Evolutionary conservation across 352 stramenopile genomes (phyloP).

Genomic region (Pythium dissimile): DNA sequence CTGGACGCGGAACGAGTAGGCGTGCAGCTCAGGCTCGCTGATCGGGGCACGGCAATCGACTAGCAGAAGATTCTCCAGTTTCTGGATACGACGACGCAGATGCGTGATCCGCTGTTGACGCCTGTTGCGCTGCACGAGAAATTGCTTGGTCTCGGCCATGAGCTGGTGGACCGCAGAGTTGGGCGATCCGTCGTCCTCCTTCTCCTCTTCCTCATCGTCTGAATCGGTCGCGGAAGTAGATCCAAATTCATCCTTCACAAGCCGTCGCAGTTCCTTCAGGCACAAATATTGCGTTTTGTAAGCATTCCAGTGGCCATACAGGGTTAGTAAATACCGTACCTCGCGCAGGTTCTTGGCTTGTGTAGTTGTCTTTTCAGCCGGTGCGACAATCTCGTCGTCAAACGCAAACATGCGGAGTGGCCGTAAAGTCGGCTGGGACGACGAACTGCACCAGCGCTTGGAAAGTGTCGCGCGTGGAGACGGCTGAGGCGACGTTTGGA

Average conservation of each 20-base stretch:
- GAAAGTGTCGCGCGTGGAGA: not conserved
- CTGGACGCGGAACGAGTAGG: constrained; percentile 29
- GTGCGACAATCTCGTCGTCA: constrained; percentile 6
- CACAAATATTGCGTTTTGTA: too few relatives aligned
- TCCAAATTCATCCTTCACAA: constrained; percentile 13
- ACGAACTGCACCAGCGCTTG: not conserved
- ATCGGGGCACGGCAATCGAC: constrained; percentile 25
- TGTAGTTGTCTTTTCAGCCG: constrained; percentile 6
- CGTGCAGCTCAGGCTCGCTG: constrained; percentile 12
- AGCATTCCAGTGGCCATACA: not conserved
- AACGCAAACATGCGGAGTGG: constrained; percentile 19
- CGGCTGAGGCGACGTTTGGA: not conserved
- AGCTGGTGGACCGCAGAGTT: constrained; percentile 6
- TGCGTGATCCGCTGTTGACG: constrained; percentile 17
- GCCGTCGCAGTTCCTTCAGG: constrained; percentile 14
- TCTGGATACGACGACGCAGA: constrained; percentile 3
- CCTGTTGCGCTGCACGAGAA: constrained; percentile 2
- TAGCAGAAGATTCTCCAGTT: constrained; percentile 16
- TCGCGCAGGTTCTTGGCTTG: constrained; percentile 12
- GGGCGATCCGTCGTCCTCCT: not conserved
- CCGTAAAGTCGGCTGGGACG: constrained; percentile 4
- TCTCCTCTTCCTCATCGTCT: not conserved
- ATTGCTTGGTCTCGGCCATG: constrained; percentile 9
- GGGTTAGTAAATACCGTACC: not conserved
- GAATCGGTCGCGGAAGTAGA: not conserved